A percentile compares a stretch with the other conserved stretches of the same genome.
Evolutionary conservation across 768 basidiomycete genomes (phyloP).

Genomic region (Russula compacta): DNA sequence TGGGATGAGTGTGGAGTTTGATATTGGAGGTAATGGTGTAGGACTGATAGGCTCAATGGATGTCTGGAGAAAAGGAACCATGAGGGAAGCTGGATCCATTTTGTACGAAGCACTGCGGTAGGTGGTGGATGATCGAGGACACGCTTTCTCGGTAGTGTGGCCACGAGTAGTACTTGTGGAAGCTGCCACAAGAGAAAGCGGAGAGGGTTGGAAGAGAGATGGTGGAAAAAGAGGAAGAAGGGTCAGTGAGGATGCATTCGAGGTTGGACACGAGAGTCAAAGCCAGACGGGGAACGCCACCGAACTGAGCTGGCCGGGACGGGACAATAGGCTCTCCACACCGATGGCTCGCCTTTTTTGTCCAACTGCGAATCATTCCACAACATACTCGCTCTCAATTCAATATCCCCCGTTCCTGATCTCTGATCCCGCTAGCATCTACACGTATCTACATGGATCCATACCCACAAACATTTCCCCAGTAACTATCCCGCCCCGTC

Average conservation of each 20-base stretch:
- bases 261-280: neutral
- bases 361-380: too few relatives aligned
- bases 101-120: constrained; percentile 12
- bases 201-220: neutral
- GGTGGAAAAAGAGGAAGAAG: neutral
- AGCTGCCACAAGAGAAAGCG: neutral
- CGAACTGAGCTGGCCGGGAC: neutral
- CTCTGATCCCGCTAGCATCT: neutral
- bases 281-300: too few relatives aligned
- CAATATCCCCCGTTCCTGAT: neutral
- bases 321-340: neutral
- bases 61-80: neutral
- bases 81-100: constrained; percentile 8
- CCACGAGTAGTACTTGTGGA: neutral
- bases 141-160: neutral
- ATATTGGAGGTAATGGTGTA: neutral
- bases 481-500: too few relatives aligned
- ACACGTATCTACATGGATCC: constrained; percentile 12
- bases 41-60: neutral
- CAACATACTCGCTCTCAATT: too few relatives aligned
- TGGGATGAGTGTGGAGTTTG: neutral
- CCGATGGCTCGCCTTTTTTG: neutral
- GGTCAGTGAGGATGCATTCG: neutral
- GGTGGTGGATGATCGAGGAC: neutral
- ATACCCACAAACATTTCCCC: neutral